Conservation (phyloP, 805 yeast genomes). For the Lipomyces yamadae region DNA sequence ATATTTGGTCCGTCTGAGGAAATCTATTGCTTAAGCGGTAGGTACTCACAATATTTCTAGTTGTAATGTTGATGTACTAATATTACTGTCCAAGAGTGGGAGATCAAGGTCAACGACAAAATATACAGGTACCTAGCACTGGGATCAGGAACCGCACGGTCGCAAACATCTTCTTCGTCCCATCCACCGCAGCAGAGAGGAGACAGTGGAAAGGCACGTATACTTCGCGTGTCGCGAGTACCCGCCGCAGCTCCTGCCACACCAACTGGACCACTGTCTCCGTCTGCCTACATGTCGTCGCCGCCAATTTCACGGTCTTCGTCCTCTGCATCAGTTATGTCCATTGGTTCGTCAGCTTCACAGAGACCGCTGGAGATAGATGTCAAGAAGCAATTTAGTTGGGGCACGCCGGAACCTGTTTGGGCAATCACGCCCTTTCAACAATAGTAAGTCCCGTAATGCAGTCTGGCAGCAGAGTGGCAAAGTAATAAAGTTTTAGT, state of each 20-base stretch:
- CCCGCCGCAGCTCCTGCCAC: not conserved
- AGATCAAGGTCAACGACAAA: conserved; percentile 6
- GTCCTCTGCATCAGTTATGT: conserved; percentile 2
- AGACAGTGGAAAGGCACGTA: conserved; percentile 3
- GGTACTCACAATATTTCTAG: not conserved
- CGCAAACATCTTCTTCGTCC: not conserved
- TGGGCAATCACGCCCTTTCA: conserved; percentile 23
- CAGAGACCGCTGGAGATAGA: conserved; percentile 13
- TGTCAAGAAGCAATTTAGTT: conserved; percentile 21
- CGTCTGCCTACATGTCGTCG: not conserved
- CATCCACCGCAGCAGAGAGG: not conserved
- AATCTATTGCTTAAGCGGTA: conserved; percentile 20
- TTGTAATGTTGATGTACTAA: not conserved
- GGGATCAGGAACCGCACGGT: conserved; percentile 11
- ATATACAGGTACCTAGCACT: conserved; percentile 15
- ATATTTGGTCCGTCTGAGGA: conserved; percentile 12
- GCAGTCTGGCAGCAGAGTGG: not conserved
- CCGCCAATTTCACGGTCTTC: conserved; percentile 3
- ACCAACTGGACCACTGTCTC: not conserved
- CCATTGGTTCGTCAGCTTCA: conserved; percentile 1
- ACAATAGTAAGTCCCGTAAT: conserved; percentile 3
- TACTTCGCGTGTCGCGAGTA: conserved; percentile 4
- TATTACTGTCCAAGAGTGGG: conserved; percentile 24
- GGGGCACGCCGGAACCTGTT: conserved; percentile 27
- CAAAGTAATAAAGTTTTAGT: conserved; percentile 6